phyloP scores from a whole-genome alignment of 2,329 filamentous ascomycete species.

The Ophiobolus disseminans region DNA sequence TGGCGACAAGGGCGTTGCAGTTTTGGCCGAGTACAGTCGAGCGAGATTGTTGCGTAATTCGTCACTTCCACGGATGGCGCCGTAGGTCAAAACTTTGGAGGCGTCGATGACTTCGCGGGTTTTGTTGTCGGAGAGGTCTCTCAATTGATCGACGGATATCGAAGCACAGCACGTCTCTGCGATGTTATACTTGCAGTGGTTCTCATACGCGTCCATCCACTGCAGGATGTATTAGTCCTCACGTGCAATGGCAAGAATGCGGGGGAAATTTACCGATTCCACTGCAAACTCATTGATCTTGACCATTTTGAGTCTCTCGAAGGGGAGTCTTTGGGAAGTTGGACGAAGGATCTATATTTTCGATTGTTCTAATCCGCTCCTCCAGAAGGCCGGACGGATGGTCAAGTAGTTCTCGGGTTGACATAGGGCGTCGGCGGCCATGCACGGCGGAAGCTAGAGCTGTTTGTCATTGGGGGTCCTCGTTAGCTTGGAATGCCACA shows the following conservation, averaged over 20 bases:
- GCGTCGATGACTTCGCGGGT: slow-evolving; percentile 57
- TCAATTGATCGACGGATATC: slow-evolving; percentile 73
- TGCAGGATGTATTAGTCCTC: slow-evolving; percentile 34
- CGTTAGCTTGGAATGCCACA: slow-evolving; percentile 1
- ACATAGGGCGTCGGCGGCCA: no score
- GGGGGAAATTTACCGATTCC: slow-evolving; percentile 64
- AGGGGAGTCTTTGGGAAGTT: background rate
- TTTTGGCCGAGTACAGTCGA: slow-evolving; percentile 67
- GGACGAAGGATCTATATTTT: background rate
- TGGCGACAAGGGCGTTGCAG: slow-evolving; percentile 54
- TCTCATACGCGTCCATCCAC: slow-evolving; percentile 66
- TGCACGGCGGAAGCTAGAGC: slow-evolving; percentile 5
- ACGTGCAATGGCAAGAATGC: slow-evolving; percentile 17
- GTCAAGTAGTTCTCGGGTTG: no score
- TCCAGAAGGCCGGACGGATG: slow-evolving; percentile 9
- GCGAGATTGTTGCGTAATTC: slow-evolving; percentile 70
- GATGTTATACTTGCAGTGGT: slow-evolving; percentile 68
- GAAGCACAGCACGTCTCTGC: slow-evolving; percentile 81
- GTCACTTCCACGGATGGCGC: slow-evolving; percentile 72
- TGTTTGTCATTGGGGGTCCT: background rate
- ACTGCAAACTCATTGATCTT: slow-evolving; percentile 70
- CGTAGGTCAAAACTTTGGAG: slow-evolving; percentile 72
- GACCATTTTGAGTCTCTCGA: slow-evolving; percentile 55
- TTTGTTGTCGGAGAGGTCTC: slow-evolving; percentile 65
- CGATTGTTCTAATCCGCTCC: slow-evolving; percentile 4